phyloP scores from a whole-genome alignment of 2,329 filamentous ascomycete genomes.

The Geosmithia putterillii region DNA sequence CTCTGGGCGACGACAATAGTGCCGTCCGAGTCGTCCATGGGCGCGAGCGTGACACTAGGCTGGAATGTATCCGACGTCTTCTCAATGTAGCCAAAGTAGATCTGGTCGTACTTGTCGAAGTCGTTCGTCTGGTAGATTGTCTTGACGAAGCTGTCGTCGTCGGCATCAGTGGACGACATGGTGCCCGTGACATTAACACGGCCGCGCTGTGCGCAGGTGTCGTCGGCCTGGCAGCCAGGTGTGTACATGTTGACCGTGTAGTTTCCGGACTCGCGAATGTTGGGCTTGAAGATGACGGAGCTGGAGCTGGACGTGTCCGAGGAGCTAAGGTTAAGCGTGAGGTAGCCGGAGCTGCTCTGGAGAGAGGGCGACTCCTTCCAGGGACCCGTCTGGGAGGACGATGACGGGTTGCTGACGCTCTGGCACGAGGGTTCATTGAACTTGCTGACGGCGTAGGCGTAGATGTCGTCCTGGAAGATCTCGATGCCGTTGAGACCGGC shows the following conservation, averaged over 20 bases:
- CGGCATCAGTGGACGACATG: constrained; percentile 40
- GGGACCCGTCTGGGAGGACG: constrained; percentile 55
- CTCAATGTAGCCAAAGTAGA: constrained; percentile 80
- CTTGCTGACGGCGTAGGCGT: constrained; percentile 68
- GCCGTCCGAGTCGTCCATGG: constrained; percentile 49
- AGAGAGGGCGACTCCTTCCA: constrained; percentile 61
- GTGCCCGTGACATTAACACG: constrained; percentile 69
- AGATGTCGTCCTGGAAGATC: constrained; percentile 76
- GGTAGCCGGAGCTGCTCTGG: constrained; percentile 62
- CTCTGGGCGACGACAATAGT: constrained; percentile 82
- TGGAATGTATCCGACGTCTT: constrained; percentile 60
- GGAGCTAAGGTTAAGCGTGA: constrained; percentile 52
- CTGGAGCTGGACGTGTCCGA: constrained; percentile 45
- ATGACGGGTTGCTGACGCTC: constrained; percentile 48
- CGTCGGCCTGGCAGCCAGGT: constrained; percentile 75
- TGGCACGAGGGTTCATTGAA: constrained; percentile 84
- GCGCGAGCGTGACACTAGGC: constrained; percentile 67
- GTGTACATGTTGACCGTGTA: constrained; percentile 89
- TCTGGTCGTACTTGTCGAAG: constrained; percentile 90
- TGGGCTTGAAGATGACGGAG: constrained; percentile 67
- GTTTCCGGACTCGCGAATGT: constrained; percentile 79
- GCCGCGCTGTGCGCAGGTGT: constrained; percentile 63
- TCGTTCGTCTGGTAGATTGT: constrained; percentile 83
- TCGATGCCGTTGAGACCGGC: constrained; percentile 80
- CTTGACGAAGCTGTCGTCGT: constrained; percentile 36